These are phyloP conservation scores for Spongospora subterranea DNA, from an alignment of 208 protist species.

Conservation along the genomic window DNA sequence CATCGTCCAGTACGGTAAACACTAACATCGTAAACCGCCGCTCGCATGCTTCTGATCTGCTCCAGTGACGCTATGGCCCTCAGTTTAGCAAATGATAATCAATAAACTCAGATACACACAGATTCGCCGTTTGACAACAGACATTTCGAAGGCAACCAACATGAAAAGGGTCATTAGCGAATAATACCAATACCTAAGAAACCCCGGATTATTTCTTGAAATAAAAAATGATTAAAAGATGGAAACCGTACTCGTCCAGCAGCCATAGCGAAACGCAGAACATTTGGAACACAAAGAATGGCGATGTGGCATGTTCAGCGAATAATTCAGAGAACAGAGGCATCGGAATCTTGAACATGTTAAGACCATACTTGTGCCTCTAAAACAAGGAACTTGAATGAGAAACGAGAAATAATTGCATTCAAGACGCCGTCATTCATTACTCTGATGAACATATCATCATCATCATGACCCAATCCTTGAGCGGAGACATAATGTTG, in stretches of 20 bases:
- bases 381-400: not conserved
- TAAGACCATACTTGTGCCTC: slow-evolving; percentile 17
- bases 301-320: slow-evolving; percentile 91
- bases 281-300: slow-evolving; percentile 98
- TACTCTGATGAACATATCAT: slow-evolving; percentile 13
- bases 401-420: not conserved
- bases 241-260: slow-evolving; percentile 93
- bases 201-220: slow-evolving; percentile 95
- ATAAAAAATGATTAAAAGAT: slow-evolving; percentile 91
- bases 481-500: not conserved
- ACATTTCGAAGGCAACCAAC: slow-evolving; percentile 94
- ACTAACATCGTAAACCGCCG: not conserved
- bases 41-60: slow-evolving; percentile 11
- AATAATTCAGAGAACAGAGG: slow-evolving; percentile 92
- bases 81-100: not conserved
- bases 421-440: too few species aligned
- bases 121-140: slow-evolving; percentile 86
- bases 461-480: slow-evolving; percentile 44
- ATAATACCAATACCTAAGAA: slow-evolving; percentile 83
- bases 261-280: slow-evolving; percentile 77
- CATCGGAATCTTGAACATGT: slow-evolving; percentile 87
- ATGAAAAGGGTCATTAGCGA: slow-evolving; percentile 94
- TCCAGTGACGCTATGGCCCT: not conserved
- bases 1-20: slow-evolving; percentile 81
- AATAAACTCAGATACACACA: slow-evolving; percentile 16